phyloP scores from a whole-genome alignment of 2,329 filamentous ascomycete species.

The Ilyonectria sp. region DNA sequence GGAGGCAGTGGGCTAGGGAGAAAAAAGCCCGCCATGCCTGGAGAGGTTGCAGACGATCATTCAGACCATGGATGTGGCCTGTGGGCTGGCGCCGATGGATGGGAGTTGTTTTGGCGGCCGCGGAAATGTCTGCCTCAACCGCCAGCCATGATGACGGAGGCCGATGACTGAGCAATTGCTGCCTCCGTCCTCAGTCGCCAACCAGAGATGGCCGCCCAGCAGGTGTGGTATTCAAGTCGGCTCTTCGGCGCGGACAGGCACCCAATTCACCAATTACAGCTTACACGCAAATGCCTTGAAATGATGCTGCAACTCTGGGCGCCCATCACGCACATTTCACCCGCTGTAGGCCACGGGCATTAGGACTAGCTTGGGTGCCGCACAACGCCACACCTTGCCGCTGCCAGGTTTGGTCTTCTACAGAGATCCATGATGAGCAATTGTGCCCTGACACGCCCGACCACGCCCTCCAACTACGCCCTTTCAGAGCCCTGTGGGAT shows the following conservation, averaged over 20 bases:
- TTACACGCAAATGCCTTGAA: slow-evolving; percentile 6
- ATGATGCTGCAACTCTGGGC: slow-evolving; percentile 17
- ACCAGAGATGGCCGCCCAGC: background rate
- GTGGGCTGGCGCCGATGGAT: background rate
- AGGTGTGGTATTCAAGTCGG: slow-evolving; percentile 6
- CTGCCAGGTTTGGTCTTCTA: background rate
- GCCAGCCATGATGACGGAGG: background rate
- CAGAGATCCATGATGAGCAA: background rate
- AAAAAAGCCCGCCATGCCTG: slow-evolving; percentile 1
- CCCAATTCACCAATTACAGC: background rate
- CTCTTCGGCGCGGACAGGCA: slow-evolving; percentile 21
- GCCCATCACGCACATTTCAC: slow-evolving; percentile 23
- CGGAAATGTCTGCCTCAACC: background rate
- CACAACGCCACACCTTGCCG: slow-evolving; percentile 19
- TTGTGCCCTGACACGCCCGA: slow-evolving; percentile 11
- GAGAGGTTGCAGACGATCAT: slow-evolving; percentile 4
- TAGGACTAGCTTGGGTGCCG: background rate
- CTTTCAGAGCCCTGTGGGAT: slow-evolving; percentile 12
- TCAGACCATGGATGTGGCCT: background rate
- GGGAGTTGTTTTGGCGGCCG: background rate
- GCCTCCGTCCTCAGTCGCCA: background rate
- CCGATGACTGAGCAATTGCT: background rate
- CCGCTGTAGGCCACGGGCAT: slow-evolving; percentile 6
- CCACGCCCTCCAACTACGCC: slow-evolving; percentile 22
- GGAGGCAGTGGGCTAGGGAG: background rate